Evolutionary conservation across 495 filamentous ascomycete species (phyloP), one percentile per base, ranked within the genome.

Genomic region (Bacidia gigantensis): DNA sequence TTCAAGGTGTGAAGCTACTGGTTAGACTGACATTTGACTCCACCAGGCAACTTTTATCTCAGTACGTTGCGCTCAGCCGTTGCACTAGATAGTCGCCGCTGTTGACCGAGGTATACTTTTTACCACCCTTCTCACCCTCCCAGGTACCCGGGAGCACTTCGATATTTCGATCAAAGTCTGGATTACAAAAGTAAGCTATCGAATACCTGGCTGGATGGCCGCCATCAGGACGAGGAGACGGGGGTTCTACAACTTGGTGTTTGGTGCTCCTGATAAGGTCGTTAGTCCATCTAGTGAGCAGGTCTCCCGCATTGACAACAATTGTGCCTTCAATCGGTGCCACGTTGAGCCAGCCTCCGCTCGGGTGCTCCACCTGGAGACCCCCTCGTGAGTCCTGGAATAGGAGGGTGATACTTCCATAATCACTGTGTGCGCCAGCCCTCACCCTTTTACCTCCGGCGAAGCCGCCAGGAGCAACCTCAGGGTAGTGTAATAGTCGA

Each of bases 291-390:
- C 89, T 69, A 2, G 87, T 83, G 41, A 97, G 67, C 58, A 96
- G 56, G 67, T 97, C 90, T 1, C 89, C 90, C 1, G 89, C 89
- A 64, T 97, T 96, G 26, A 97, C 76, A 3, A 97, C 87, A 50
- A 92, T 83, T 2, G 88, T 89, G 47, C 80, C 83, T 25, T 80
- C 71, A 50, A 94, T 87, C 0, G 90, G 90, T 25, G 75, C 84
- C 17, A 85, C 90, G 60, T 94, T 80, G 17, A 95, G 78, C 63
- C 88, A 97, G 0, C 72, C 79, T 0, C 86, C 85, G 14, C 7
- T 45, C 0, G 87, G 86, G 35, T 77, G 82, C 60, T 80, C 77
- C 10, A 95, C 89, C 67, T 97, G 89, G 52, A 96, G 61, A 0
- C 90, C 90, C 1, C 90, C 90, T 22, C 78, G 68, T 35, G 69